Evolutionary conservation across 1,284 basidiomycete genomes (phyloP), one percentile per base, ranked within the genome.

Genomic region (Xerocomus amazonicus): DNA sequence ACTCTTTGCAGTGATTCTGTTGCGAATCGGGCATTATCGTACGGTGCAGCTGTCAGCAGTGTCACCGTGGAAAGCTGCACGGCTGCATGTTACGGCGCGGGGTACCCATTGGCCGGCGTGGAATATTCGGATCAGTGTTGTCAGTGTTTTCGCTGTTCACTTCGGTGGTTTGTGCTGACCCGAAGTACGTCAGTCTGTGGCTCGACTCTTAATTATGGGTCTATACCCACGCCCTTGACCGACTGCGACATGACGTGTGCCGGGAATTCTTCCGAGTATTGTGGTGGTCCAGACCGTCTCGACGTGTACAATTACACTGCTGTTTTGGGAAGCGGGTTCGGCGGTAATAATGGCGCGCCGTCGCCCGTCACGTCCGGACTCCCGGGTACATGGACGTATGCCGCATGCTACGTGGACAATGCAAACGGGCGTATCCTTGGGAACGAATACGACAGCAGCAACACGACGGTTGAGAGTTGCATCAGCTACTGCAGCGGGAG

Each of bases 191-290:
- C 16, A 84, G 82, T 73, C 61, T 88, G 84, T 58, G 83, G 73
- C 14, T 67, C 69, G 4, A 53, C 68, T 12, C 70, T 87, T 43
- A 56, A 56, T 23, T 72, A 75, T 54, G 77, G 70, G 7, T 79
- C 78, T 23, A 74, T 70, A 16, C 67, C 73, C 0, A 72, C 74
- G 0, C 57, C 77, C 3, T 63, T 73, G 10, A 60, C 70, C 3
- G 77, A 78, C 39, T 88, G 85, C 59, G 75, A 73, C 54, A 87
- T 87, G 85, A 59, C 74, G 6, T 87, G 84, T 57, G 66, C 67
- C 2, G 84, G 83, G 6, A 81, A 84, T 54, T 70, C 70, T 42
- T 70, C 72, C 3, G 77, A 85, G 58, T 79, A 79, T 48, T 89
- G 87, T 57, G 85, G 87, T 37, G 87, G 85, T 29, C 77, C 85